Evolutionary conservation across 805 yeast genomes (phyloP).

Genomic region (Wickerhamiella siamensis): DNA sequence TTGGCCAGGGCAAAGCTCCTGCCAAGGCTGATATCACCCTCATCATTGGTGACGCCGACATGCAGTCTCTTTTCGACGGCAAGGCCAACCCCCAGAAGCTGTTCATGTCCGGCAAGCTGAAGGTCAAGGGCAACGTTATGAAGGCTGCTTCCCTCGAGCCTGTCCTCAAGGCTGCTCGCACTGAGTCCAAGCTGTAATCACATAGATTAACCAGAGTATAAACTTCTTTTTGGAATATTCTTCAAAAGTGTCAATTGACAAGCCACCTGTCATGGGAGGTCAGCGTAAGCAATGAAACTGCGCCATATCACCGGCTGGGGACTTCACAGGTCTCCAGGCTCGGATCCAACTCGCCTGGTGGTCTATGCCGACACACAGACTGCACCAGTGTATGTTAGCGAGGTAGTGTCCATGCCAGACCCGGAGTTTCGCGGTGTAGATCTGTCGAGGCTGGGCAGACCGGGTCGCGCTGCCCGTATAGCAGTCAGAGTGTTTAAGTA

Average conservation of each 20-base stretch:
- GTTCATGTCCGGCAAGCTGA: conserved; percentile 71
- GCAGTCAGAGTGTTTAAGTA: background rate
- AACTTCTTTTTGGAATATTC: no score
- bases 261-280: no score
- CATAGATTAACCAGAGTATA: no score
- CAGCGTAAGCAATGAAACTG: background rate
- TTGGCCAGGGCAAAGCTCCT: conserved; percentile 30
- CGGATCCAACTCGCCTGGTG: conserved; percentile 6
- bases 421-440: background rate
- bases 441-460: background rate
- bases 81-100: conserved; percentile 75
- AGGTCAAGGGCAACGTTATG: conserved; percentile 82
- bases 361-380: conserved; percentile 10
- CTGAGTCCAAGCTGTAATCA: conserved; percentile 31
- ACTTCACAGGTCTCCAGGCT: background rate
- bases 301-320: conserved; percentile 3
- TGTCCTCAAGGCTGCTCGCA: conserved; percentile 43
- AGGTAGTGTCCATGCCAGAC: background rate
- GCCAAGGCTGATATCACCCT: conserved; percentile 47
- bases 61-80: conserved; percentile 57
- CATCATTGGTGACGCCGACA: conserved; percentile 50
- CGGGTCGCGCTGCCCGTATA: background rate
- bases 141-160: conserved; percentile 68
- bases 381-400: conserved; percentile 13
- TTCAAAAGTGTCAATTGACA: no score